Base-by-base conservation (phyloP, 2,329 filamentous ascomycete species). In the Zalaria sp. region DNA sequence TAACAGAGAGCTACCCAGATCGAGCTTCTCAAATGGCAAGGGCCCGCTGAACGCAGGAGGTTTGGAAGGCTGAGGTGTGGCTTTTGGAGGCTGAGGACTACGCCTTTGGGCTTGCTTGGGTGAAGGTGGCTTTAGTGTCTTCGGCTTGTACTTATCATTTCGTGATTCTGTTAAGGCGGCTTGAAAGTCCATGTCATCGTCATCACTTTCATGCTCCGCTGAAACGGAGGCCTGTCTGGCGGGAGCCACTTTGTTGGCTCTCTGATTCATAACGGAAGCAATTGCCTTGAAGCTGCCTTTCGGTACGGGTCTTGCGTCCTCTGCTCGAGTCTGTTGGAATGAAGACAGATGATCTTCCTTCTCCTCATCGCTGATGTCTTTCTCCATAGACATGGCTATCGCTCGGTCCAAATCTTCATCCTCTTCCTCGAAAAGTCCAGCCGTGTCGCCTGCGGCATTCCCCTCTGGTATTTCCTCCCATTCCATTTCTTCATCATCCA, bases 21-120 rank as follows among this genome's bases (percentile, higher is more conserved):
- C 72, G 5, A 81, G 63, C 39, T 72, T 89, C 51, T 94, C 87
- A 54, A 98, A 98, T 0, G 91, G 91, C 4, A 98, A 61, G 0
- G 88, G 86, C 0, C 89, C 89, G 49, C 76, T 75, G 54, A 93
- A 83, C 3, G 60, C 63, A 3, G 59, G 54, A 27, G 57, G 48
- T 38, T 60, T 57, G 10, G 47, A 43, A 2, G 45, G 34, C 10
- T 35, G 36, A 18, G 43, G 57, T 3, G 59, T 54, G 26, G 57
- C 49, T 38, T 60, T 57, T 11, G 47, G 42, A 1, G 44, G 34
- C 9, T 35, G 36, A 25, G 27, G 37, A 27, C 42, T 31, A 7
- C 9, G 32, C 18, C 39, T 35, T 11, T 53, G 47, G 9, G 49
- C 51, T 27, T 49, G 46, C 42, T 39, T 40, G 25, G 40, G 38